A percentile compares a stretch with the other conserved stretches of the same genome.
Conservation (phyloP, 768 basidiomycete species). For the Asterophora parasitica region DNA sequence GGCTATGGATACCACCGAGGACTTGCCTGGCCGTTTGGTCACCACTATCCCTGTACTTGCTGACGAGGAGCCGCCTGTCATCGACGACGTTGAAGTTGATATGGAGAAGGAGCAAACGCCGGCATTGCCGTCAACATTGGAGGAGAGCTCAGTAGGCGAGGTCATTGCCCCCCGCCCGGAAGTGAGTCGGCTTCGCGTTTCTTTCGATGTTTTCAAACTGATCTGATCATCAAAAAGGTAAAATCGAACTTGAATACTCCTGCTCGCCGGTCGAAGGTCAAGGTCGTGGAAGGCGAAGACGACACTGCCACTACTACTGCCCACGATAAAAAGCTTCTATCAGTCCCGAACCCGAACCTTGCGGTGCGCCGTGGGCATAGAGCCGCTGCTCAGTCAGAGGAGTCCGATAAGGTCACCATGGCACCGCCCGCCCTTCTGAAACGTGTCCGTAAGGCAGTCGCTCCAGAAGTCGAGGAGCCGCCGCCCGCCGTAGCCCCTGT, state of each 20-base stretch:
- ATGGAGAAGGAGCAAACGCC: not conserved
- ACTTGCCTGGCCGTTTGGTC: not conserved
- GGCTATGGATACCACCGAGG: constrained; percentile 8
- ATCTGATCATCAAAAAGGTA: not conserved
- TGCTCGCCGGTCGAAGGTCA: not conserved
- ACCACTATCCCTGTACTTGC: not conserved
- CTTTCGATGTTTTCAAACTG: not conserved
- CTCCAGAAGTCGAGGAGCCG: constrained; percentile 21
- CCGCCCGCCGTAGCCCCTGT: constrained; percentile 4
- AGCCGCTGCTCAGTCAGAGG: constrained; percentile 15
- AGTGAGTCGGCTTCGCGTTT: not conserved
- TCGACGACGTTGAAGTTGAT: not conserved
- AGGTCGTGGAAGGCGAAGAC: not conserved
- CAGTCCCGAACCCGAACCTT: constrained; percentile 1
- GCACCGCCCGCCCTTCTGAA: constrained; percentile 8
- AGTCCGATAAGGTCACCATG: not conserved
- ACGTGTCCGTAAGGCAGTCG: constrained; percentile 15
- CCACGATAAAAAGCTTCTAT: not conserved
- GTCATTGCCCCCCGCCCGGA: not conserved
- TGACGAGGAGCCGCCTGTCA: not conserved
- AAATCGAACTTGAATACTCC: constrained; percentile 6
- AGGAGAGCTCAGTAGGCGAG: not conserved
- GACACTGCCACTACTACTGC: not conserved
- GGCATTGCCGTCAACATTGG: not conserved
- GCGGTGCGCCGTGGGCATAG: constrained; percentile 13